These are phyloP conservation scores for Lagenaria siceraria DNA, from an alignment of 306 rosid genomes.

Conservation along the genomic window DNA sequence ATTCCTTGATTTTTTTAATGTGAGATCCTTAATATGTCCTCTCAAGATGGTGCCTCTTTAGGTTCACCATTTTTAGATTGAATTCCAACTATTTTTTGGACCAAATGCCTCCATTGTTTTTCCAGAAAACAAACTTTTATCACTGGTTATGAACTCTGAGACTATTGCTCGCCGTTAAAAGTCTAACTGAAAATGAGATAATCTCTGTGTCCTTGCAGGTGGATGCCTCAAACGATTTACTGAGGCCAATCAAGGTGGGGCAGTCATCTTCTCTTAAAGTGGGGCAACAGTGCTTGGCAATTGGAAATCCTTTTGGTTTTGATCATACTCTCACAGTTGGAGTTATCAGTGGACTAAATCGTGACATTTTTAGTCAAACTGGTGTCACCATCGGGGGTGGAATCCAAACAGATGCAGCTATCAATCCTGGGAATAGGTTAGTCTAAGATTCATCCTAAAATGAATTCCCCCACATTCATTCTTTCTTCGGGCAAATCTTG, in stretches of 20 bases:
- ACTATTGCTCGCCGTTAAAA: background rate
- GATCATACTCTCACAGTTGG: conserved; percentile 97
- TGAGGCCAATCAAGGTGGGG: conserved; percentile 68
- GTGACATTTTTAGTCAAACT: conserved; percentile 77
- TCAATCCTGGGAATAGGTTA: conserved; percentile 96
- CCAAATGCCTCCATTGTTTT: no score
- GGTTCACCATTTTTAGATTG: no score
- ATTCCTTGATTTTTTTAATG: no score
- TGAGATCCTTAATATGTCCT: no score
- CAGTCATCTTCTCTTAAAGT: conserved; percentile 67
- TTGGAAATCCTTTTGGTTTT: conserved; percentile 96
- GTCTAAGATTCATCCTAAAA: conserved; percentile 1
- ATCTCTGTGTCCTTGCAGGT: conserved; percentile 38
- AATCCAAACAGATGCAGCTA: conserved; percentile 92
- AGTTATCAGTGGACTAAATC: conserved; percentile 80
- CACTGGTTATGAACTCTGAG: background rate
- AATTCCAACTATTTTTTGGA: no score
- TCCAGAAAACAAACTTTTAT: background rate
- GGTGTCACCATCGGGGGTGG: conserved; percentile 98
- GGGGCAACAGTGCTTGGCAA: conserved; percentile 95
- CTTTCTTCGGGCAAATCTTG: background rate
- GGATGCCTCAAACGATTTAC: conserved; percentile 64
- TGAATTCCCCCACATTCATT: background rate
- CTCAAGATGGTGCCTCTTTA: no score
- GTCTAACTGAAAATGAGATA: background rate